Percentiles rank a stretch among this genome's conserved stretches.
Conservation (phyloP, 129 eudicot species). For the Solidago caesia region DNA sequence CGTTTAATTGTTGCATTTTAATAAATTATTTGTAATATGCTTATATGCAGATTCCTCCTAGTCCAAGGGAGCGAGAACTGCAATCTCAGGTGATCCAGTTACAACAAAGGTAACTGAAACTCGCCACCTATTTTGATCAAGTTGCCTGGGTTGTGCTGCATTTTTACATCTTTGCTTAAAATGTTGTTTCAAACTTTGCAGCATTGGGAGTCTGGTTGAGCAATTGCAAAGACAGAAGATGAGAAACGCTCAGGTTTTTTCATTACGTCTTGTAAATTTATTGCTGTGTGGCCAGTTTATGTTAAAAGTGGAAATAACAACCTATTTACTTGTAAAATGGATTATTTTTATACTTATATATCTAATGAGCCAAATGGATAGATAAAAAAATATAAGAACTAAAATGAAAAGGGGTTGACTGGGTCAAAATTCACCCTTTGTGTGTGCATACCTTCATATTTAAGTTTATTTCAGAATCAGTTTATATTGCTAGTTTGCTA, state of each 20-base stretch:
- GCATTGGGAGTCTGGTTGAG: conserved; percentile 76
- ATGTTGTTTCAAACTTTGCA: conserved; percentile 36
- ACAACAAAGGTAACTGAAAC: conserved; percentile 67
- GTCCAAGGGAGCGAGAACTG: conserved; percentile 66
- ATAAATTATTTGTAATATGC: not conserved
- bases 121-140: not conserved
- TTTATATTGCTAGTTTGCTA: not conserved
- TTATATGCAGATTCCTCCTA: conserved; percentile 45
- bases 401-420: not conserved
- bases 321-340: not conserved
- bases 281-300: not conserved
- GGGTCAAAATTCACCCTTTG: not conserved
- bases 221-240: conserved; percentile 73
- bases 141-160: not conserved
- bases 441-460: not conserved
- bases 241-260: conserved; percentile 63
- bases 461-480: not conserved
- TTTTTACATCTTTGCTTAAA: not conserved
- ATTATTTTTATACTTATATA: not conserved
- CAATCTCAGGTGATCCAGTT: conserved; percentile 67
- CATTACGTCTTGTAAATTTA: not conserved
- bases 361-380: not conserved
- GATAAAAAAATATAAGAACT: not conserved
- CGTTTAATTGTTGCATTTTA: not conserved
- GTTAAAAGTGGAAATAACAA: not conserved